Base-by-base conservation (phyloP, 2,329 filamentous ascomycete species). In the Phialophora verrucosa region DNA sequence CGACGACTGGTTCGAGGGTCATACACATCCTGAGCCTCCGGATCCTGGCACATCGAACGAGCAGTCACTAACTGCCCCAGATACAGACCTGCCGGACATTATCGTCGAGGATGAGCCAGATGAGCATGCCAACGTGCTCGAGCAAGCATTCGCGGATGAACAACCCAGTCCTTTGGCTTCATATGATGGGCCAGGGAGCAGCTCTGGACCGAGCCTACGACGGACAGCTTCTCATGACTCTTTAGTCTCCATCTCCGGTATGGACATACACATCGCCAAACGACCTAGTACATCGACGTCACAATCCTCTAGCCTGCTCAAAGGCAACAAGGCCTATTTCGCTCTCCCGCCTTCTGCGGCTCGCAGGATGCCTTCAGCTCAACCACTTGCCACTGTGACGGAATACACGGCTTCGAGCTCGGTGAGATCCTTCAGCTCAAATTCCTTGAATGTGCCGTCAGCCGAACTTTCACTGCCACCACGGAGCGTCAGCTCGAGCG, bases 241-340 rank as follows among this genome's bases (percentile, higher is more conserved):
- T 20, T 89, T 97, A 68, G 86, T 97, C 71, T 97, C 93, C 0
- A 85, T 97, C 1, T 87, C 89, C 0, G 93, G 92, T 1, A 89
- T 97, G 76, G 94, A 97, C 75, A 96, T 97, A 58, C 93, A 96
- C 76, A 93, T 96, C 4, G 89, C 90, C 73, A 84, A 85, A 1
- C 87, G 91, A 3, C 91, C 92, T 0, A 91, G 90, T 38, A 91
- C 96, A 73, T 84, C 95, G 65, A 86, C 89, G 20, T 81, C 81
- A 68, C 69, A 63, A 20, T 62, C 65, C 4, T 63, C 65, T 4
- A 68, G 54, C 51, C 38, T 70, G 1, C 57, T 72, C 23, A 68
- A 59, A 44, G 68, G 68, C 11, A 71, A 68, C 29, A 61, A 65
- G 56, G 70, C 71, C 49, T 70, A 73, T 50, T 73, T 72, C 49